Base-by-base conservation (phyloP, 2,329 filamentous ascomycete species). In the Aspergillus flavus region DNA sequence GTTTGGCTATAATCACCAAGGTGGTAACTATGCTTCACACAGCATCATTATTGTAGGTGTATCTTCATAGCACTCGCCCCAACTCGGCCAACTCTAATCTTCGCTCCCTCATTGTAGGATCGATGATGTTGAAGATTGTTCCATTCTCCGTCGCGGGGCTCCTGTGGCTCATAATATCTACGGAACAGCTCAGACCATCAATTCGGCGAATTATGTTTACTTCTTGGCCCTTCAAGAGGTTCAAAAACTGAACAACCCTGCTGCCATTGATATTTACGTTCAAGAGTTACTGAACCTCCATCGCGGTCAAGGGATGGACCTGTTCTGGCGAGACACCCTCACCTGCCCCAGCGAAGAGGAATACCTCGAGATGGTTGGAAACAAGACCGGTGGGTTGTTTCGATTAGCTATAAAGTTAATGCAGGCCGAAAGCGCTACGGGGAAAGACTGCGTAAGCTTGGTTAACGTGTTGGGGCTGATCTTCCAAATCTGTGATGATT, bases 401-500 rank as follows among this genome's bases (percentile, higher is more conserved):
- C 73, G 79, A 12, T 71, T 84, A 9, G 78, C 80, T 0, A 73
- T 80, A 16, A 79, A 81, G 61, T 66, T 84, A 19, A 83, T 83
- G 81, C 77, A 80, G 64, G 77, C 77, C 4, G 78, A 81, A 60
- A 78, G 76, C 53, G 62, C 64, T 10, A 72, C 76, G 3, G 74
- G 65, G n/a, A 77, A 72, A 55, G 79, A 83, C 65, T 81, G 79
- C 58, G 78, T 81, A 19, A 73, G 92, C 21, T 87, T 99, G 21
- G 92, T 96, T 73, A 96, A 81, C 61, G 69, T 81, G 52, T 74
- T 82, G 72, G 80, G 80, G 0, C 69, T 81, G 28, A 77, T 81
- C 41, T 82, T 82, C 63, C 80, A 82, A 63, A 81, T 82, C 61
- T 81, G 80, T 65, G 80, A 83, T 81, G 95, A 99, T 84, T 97